phyloP scores from a whole-genome alignment of 2,329 filamentous ascomycete genomes.

The Dothideomycetes sp. region DNA sequence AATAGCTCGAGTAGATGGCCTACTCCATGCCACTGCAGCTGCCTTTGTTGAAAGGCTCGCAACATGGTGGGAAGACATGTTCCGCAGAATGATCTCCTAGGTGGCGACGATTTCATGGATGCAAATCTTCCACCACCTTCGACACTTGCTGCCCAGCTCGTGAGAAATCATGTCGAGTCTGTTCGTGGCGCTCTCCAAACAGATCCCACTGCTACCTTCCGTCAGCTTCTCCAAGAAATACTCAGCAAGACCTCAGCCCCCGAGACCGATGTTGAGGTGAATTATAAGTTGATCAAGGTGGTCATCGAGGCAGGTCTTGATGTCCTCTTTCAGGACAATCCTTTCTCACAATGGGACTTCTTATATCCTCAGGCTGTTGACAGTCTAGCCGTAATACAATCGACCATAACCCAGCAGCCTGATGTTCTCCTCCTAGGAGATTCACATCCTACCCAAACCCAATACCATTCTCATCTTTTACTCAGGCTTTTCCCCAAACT shows the following conservation, averaged over 20 bases:
- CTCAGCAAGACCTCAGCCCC: slow-evolving; percentile 39
- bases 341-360: slow-evolving; percentile 51
- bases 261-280: slow-evolving; percentile 63
- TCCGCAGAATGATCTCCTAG: slow-evolving; percentile 19
- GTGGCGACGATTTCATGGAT: slow-evolving; percentile 12
- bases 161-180: slow-evolving; percentile 61
- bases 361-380: slow-evolving; percentile 54
- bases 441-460: not conserved
- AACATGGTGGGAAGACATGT: slow-evolving; percentile 16
- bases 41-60: slow-evolving; percentile 1
- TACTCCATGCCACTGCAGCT: not conserved
- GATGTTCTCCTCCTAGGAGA: slow-evolving; percentile 47
- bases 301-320: slow-evolving; percentile 72
- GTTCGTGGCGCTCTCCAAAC: slow-evolving; percentile 1
- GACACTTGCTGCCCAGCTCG: slow-evolving; percentile 78
- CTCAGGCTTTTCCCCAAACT: slow-evolving; percentile 47
- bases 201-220: slow-evolving; percentile 51
- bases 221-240: slow-evolving; percentile 60
- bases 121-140: slow-evolving; percentile 50
- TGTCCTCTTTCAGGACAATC: slow-evolving; percentile 56
- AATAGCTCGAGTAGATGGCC: slow-evolving; percentile 1
- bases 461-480: slow-evolving; percentile 37
- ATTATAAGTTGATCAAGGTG: slow-evolving; percentile 78
- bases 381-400: slow-evolving; percentile 67
- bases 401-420: slow-evolving; percentile 67